Base-by-base conservation (phyloP, 352 stramenopile genomes). In the Phytophthora quininea region DNA sequence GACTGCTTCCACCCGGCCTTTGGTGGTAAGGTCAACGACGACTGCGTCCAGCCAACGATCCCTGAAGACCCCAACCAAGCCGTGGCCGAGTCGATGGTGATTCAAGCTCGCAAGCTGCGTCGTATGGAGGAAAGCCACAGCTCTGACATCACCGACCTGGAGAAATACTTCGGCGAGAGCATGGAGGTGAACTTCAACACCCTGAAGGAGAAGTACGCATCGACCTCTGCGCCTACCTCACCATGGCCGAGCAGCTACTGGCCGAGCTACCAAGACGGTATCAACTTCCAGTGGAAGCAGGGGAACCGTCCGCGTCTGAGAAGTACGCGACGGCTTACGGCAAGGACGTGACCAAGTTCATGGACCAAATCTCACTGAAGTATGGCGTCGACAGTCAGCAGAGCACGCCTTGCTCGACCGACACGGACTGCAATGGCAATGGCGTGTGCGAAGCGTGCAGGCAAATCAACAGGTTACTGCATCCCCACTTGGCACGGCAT, bases 171-270 rank as follows among this genome's bases (percentile, higher is more conserved):
- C 47, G 60, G 70, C 33, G 55, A 48, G 4, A 46, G 50, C 27
- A 71, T 77, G 65, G 65, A 77, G 24, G 40, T 24, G 15, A 71
- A 49, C 37, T 42, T 67, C 29, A 40, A 54, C 19, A 52, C 57
- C 19, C 55, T 77, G 37, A 50, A 62, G 43, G 57, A 46, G 50
- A 60, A 66, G 29, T 71, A 75, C 53, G 15, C 24, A 31, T 32
- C 30, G 2, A 52, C 37, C 8, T 49, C 31, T 10, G 71, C 53
- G 4, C 32, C 62, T 27, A 33, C 38, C 9, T 58, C 43, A 11
- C 71, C 71, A 31, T 79, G 71, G 71, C 67, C 71, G 14, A 62
- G 62, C 50, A 77, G 68, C 62, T 85, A 85, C 68, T 85, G 74
- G 35, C 6, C 35, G 10, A 40, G 6, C 1, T 40, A 11, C 35